These are phyloP conservation scores for Entomortierella lignicola DNA, from an alignment of 192 early-diverging fungal species.

Conservation along the genomic window DNA sequence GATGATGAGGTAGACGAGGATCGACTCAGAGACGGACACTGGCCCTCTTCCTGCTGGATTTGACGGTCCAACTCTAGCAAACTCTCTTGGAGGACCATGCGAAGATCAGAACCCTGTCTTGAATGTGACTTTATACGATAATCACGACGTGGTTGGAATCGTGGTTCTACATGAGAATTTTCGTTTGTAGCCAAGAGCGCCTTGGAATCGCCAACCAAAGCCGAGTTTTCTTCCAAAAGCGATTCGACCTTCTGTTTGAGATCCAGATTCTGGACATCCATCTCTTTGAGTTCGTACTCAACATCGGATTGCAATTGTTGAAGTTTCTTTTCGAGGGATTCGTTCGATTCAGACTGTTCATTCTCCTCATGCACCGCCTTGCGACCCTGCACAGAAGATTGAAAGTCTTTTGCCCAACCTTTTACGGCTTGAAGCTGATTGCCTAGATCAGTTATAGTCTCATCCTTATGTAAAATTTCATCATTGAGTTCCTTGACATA, in stretches of 20 bases:
- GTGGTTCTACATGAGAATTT: neutral
- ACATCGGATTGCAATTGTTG: constrained; percentile 15
- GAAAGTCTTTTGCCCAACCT: constrained; percentile 31
- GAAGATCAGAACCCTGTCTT: constrained; percentile 8
- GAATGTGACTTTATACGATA: no score
- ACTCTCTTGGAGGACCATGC: constrained; percentile 22
- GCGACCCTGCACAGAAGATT: neutral
- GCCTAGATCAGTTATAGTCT: constrained; percentile 4
- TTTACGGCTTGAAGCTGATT: constrained; percentile 6
- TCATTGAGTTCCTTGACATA: constrained; percentile 45
- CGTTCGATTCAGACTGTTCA: neutral
- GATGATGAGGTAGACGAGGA: constrained; percentile 11
- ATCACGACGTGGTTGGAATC: neutral
- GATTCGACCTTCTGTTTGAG: constrained; percentile 3
- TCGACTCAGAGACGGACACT: neutral
- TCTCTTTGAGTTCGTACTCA: constrained; percentile 26
- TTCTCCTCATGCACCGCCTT: neutral
- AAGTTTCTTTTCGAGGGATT: constrained; percentile 8
- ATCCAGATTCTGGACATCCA: constrained; percentile 5
- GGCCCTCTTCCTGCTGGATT: constrained; percentile 13
- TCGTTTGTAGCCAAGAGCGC: neutral
- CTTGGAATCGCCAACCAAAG: constrained; percentile 1
- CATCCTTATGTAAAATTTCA: constrained; percentile 30
- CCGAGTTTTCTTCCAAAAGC: constrained; percentile 11
- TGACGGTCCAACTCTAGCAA: constrained; percentile 31